Percentiles rank a stretch among this genome's conserved stretches.
These are phyloP conservation scores for Entoloma clypeatum DNA, from an alignment of 1,284 basidiomycete species.

Conservation along the genomic window DNA sequence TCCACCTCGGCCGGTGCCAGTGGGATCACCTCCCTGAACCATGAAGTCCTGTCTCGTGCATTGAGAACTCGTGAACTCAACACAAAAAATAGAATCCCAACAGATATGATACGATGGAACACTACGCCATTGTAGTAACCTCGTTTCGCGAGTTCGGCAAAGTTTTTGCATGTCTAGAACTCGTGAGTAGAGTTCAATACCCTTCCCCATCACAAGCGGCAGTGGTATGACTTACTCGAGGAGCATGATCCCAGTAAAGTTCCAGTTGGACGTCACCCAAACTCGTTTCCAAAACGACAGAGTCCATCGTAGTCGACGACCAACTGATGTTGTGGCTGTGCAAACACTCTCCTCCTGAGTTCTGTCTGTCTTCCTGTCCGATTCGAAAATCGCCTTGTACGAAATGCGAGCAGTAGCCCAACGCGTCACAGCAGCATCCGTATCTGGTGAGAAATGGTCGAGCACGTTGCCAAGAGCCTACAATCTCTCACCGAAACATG, in stretches of 20 bases:
- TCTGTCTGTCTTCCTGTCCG: neutral
- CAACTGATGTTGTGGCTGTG: neutral
- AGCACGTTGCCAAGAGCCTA: slow-evolving; percentile 3
- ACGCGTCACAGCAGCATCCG: slow-evolving; percentile 64
- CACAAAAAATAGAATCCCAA: slow-evolving; percentile 34
- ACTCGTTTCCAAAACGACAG: slow-evolving; percentile 81
- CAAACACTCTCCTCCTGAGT: too few relatives aligned
- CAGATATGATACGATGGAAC: slow-evolving; percentile 88
- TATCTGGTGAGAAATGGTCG: slow-evolving; percentile 43
- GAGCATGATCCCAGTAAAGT: slow-evolving; percentile 89
- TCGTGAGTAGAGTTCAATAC: slow-evolving; percentile 16
- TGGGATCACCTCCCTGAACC: slow-evolving; percentile 93
- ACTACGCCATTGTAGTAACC: slow-evolving; percentile 84
- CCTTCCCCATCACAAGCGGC: too few relatives aligned
- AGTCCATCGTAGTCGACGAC: slow-evolving; percentile 42
- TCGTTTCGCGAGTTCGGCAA: slow-evolving; percentile 78
- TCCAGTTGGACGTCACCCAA: slow-evolving; percentile 87
- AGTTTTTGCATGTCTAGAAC: slow-evolving; percentile 88
- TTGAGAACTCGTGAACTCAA: neutral
- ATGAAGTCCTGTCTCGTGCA: slow-evolving; percentile 73
- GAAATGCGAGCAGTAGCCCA: slow-evolving; percentile 77
- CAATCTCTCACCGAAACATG: slow-evolving; percentile 10
- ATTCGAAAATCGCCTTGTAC: neutral
- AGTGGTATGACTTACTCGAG: slow-evolving; percentile 53
- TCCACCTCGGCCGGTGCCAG: slow-evolving; percentile 92